Evolutionary conservation across 148 eudicot genomes (phyloP).

Genomic region (Hydrangea macrophylla): DNA sequence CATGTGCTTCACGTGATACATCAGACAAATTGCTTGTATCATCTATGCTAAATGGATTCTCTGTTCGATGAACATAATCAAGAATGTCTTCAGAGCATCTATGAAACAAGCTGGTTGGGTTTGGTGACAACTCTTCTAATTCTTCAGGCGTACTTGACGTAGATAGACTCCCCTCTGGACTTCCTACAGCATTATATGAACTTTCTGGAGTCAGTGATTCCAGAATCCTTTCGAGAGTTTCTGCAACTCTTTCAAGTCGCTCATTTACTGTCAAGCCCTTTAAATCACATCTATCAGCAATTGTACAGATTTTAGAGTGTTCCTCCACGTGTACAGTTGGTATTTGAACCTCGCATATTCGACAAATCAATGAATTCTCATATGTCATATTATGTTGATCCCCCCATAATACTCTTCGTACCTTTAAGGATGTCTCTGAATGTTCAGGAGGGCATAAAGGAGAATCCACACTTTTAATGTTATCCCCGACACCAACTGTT

Average conservation of each 20-base stretch:
- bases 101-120: slow-evolving; percentile 32
- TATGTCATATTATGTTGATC: slow-evolving; percentile 59
- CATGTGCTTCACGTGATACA: slow-evolving; percentile 33
- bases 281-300: slow-evolving; percentile 95
- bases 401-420: slow-evolving; percentile 42
- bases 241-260: slow-evolving; percentile 88
- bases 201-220: slow-evolving; percentile 79
- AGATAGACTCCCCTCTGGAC: slow-evolving; percentile 51
- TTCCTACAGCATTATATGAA: slow-evolving; percentile 39
- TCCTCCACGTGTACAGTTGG: slow-evolving; percentile 89
- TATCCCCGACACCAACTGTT: slow-evolving; percentile 17
- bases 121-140: slow-evolving; percentile 48
- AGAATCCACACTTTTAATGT: slow-evolving; percentile 28
- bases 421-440: slow-evolving; percentile 43
- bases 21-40: slow-evolving; percentile 32
- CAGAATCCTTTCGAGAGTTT: slow-evolving; percentile 81
- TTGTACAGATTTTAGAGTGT: slow-evolving; percentile 95
- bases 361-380: slow-evolving; percentile 79
- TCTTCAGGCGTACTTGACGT: slow-evolving; percentile 48
- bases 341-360: slow-evolving; percentile 98
- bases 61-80: slow-evolving; percentile 54
- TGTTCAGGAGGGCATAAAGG: slow-evolving; percentile 35
- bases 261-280: slow-evolving; percentile 83
- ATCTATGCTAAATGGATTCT: slow-evolving; percentile 39
- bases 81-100: slow-evolving; percentile 54